These are phyloP conservation scores for Didymella lethalis DNA, from an alignment of 2,329 filamentous ascomycete genomes.

Conservation along the genomic window DNA sequence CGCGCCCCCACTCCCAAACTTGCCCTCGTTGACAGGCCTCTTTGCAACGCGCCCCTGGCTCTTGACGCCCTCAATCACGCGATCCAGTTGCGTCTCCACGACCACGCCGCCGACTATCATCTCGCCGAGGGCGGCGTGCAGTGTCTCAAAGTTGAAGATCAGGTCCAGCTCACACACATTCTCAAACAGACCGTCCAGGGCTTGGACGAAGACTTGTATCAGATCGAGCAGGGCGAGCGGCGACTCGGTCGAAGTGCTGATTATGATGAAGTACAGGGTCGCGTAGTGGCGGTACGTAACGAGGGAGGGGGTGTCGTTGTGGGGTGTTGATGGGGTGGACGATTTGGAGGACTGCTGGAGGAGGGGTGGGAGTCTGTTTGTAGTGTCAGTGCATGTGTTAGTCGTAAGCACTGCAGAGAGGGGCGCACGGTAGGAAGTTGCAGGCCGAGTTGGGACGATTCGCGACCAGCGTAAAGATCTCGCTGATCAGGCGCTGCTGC, in stretches of 20 bases:
- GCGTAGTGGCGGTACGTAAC: slow-evolving; percentile 99
- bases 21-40: slow-evolving; percentile 76
- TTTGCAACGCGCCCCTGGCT: slow-evolving; percentile 79
- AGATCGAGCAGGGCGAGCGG: slow-evolving; percentile 94
- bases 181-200: slow-evolving; percentile 92
- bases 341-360: slow-evolving; percentile 60
- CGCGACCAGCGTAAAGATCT: slow-evolving; percentile 95
- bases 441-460: slow-evolving; percentile 91
- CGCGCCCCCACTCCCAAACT: slow-evolving; percentile 28
- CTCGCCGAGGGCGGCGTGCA: slow-evolving; percentile 89
- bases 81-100: slow-evolving; percentile 87
- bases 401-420: neutral
- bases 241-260: slow-evolving; percentile 94
- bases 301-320: slow-evolving; percentile 90
- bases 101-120: slow-evolving; percentile 97
- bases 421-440: slow-evolving; percentile 82
- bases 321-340: slow-evolving; percentile 61
- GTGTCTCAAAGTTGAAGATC: slow-evolving; percentile 98
- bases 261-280: slow-evolving; percentile 98
- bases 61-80: slow-evolving; percentile 84
- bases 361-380: slow-evolving; percentile 66
- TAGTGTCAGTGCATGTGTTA: no score
- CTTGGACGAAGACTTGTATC: slow-evolving; percentile 98
- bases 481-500: slow-evolving; percentile 93
- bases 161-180: slow-evolving; percentile 98